Evolutionary conservation across 1,284 basidiomycete genomes (phyloP).

Genomic region (Agaricales sp.): DNA sequence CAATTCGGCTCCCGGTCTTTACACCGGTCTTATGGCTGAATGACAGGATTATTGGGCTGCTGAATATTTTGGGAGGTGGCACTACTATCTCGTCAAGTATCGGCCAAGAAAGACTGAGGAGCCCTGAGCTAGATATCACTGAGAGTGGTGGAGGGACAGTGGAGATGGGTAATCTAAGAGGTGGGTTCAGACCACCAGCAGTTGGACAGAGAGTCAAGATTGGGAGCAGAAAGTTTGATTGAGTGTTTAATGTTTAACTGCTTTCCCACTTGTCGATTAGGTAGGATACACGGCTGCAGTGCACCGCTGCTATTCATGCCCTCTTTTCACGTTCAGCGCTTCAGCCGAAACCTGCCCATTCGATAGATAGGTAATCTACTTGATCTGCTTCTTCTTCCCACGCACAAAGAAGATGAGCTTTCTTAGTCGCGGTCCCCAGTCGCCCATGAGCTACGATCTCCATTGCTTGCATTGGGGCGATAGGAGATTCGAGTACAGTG

Average conservation of each 20-base stretch:
- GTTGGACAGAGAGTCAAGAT: conserved; percentile 20
- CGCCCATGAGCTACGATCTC: conserved; percentile 93
- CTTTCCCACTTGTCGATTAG: neutral
- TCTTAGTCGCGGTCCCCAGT: conserved; percentile 95
- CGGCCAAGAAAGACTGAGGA: conserved; percentile 12
- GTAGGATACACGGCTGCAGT: neutral
- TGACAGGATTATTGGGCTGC: conserved; percentile 51
- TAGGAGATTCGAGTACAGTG: conserved; percentile 62
- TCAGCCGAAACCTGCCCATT: conserved; percentile 90
- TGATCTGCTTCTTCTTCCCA: conserved; percentile 67
- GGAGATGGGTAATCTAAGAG: conserved; percentile 16
- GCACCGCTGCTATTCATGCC: conserved; percentile 1
- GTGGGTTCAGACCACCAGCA: conserved; percentile 16
- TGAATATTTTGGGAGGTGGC: conserved; percentile 46
- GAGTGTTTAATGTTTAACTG: neutral
- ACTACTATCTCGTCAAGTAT: conserved; percentile 10
- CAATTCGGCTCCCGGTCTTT: conserved; percentile 71
- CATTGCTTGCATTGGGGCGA: conserved; percentile 64
- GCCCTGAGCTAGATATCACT: conserved; percentile 29
- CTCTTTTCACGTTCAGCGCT: neutral
- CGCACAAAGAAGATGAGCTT: conserved; percentile 85
- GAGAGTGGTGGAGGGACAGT: conserved; percentile 46
- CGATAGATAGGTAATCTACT: conserved; percentile 74
- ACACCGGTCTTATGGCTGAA: conserved; percentile 65
- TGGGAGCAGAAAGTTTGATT: conserved; percentile 27